Evolutionary conservation across 441 rosid genomes (phyloP).

Genomic region (Jatropha multifida): DNA sequence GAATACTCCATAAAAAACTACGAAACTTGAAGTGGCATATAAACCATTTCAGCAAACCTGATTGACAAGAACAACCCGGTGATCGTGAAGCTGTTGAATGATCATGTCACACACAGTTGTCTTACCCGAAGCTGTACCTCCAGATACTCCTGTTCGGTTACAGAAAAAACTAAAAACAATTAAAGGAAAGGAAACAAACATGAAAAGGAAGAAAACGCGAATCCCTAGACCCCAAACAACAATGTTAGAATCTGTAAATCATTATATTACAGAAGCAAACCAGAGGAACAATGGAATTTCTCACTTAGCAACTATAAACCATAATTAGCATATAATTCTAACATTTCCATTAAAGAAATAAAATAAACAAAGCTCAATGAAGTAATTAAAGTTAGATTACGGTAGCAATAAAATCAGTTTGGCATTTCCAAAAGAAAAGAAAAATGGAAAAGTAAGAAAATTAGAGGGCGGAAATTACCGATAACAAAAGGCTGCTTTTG

Average conservation of each 20-base stretch:
- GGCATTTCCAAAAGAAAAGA: not conserved
- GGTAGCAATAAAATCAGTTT: not conserved
- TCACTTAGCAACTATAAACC: not conserved
- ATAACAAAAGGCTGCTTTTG: conserved; percentile 83
- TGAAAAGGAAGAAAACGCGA: not conserved
- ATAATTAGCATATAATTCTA: not conserved
- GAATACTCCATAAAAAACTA: not conserved
- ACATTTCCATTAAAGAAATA: not conserved
- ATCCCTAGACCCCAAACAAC: not conserved
- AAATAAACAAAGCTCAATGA: not conserved
- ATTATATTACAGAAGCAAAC: not conserved
- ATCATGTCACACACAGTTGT: conserved; percentile 99
- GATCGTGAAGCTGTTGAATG: conserved; percentile 97
- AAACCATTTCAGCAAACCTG: conserved; percentile 52
- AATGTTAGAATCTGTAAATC: not conserved
- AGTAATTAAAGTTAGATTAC: not conserved
- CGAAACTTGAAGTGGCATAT: not conserved
- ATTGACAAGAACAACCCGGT: conserved; percentile 89
- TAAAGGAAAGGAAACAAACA: not conserved
- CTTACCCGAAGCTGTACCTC: conserved; percentile 99
- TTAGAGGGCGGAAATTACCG: conserved; percentile 37
- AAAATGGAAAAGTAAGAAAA: not conserved
- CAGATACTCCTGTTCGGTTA: conserved; percentile 69
- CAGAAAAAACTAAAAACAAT: not conserved
- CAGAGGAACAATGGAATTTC: not conserved